A percentile compares a stretch with the other conserved stretches of the same genome.
Evolutionary conservation across 805 yeast genomes (phyloP).

Genomic region (Blastobotrys attinorum): DNA sequence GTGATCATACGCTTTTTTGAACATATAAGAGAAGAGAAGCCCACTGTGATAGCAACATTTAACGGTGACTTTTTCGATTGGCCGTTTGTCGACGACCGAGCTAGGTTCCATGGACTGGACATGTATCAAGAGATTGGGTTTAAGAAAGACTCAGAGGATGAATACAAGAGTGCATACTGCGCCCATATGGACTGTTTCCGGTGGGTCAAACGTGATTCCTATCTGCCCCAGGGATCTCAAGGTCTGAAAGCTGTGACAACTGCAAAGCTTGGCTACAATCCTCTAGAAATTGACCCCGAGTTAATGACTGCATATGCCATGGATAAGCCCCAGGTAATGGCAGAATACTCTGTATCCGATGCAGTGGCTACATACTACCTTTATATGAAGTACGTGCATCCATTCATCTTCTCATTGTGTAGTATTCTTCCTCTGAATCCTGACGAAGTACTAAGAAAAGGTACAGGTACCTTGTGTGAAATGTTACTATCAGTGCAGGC

Average conservation of each 20-base stretch:
- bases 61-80: constrained; percentile 99
- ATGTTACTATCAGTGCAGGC: constrained; percentile 96
- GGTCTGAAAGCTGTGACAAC: constrained; percentile 98
- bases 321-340: constrained; percentile 82
- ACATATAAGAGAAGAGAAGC: constrained; percentile 78
- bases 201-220: constrained; percentile 98
- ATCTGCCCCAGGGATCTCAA: constrained; percentile 96
- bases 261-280: constrained; percentile 90
- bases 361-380: constrained; percentile 97
- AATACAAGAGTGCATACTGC: constrained; percentile 86
- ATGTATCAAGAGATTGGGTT: constrained; percentile 94
- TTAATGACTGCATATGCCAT: constrained; percentile 96
- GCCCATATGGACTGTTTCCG: constrained; percentile 95
- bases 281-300: constrained; percentile 95
- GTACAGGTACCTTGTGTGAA: constrained; percentile 98
- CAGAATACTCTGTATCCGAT: constrained; percentile 98
- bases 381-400: constrained; percentile 94
- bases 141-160: constrained; percentile 80
- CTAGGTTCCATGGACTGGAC: constrained; percentile 73
- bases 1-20: constrained; percentile 73
- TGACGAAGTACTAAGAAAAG: constrained; percentile 91
- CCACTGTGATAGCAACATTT: constrained; percentile 96
- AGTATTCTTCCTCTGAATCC: constrained; percentile 94
- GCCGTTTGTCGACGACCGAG: constrained; percentile 94
- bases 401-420: constrained; percentile 91